Evolutionary conservation across 768 basidiomycete genomes (phyloP).

Genomic region (Tulasnella sp.): DNA sequence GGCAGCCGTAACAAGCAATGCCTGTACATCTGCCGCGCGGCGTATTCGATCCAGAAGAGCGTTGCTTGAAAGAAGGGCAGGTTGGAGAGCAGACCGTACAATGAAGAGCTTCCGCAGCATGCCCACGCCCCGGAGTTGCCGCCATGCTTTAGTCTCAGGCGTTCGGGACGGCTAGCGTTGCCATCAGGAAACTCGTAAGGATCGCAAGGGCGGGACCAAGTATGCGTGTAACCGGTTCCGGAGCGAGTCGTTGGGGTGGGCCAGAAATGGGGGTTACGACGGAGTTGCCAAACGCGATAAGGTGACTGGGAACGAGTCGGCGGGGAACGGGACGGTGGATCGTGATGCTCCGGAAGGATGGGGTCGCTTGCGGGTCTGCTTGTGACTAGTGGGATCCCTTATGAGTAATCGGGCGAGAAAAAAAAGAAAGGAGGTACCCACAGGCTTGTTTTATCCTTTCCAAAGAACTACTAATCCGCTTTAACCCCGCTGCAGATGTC

Average conservation of each 20-base stretch:
- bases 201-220: conserved; percentile 28
- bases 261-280: conserved; percentile 31
- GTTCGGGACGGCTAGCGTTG: conserved; percentile 5
- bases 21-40: conserved; percentile 52
- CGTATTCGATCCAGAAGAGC: neutral
- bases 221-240: neutral
- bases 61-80: conserved; percentile 14
- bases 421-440: neutral
- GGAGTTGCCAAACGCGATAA: conserved; percentile 7
- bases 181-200: conserved; percentile 26
- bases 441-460: conserved; percentile 31
- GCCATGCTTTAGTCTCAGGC: neutral
- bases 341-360: conserved; percentile 21
- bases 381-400: neutral
- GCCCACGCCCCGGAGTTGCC: neutral
- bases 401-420: neutral
- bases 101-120: conserved; percentile 19
- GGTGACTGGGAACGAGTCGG: conserved; percentile 26
- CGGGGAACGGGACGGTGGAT: conserved; percentile 19
- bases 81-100: neutral
- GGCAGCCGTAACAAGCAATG: conserved; percentile 67
- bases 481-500: conserved; percentile 5
- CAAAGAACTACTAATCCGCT: conserved; percentile 30
- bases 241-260: neutral
- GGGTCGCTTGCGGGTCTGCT: conserved; percentile 21